These are phyloP conservation scores for Stylonectria norvegica DNA, from an alignment of 2,329 filamentous ascomycete genomes.

Conservation along the genomic window DNA sequence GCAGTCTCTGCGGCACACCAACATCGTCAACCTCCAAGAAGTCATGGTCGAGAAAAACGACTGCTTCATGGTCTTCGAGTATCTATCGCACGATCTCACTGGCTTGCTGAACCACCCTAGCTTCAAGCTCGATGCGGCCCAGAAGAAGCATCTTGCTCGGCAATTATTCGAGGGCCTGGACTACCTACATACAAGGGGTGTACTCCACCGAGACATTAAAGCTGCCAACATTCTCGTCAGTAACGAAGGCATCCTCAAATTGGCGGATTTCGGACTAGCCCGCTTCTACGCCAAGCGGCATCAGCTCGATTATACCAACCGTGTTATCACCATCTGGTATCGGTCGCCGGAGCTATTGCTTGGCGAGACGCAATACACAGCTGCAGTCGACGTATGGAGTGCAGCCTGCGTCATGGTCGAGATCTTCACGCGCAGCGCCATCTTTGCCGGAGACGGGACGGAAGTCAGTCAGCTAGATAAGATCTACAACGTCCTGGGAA, in stretches of 20 bases:
- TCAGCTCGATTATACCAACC: conserved; percentile 94
- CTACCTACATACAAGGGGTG: conserved; percentile 89
- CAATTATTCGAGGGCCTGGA: conserved; percentile 93
- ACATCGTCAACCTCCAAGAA: conserved; percentile 79
- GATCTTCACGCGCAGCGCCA: conserved; percentile 89
- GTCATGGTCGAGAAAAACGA: conserved; percentile 99
- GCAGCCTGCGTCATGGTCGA: conserved; percentile 95
- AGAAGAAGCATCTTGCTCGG: conserved; percentile 89
- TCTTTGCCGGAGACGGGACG: conserved; percentile 93
- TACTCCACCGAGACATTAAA: conserved; percentile 96
- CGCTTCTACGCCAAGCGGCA: conserved; percentile 93
- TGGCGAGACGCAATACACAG: conserved; percentile 85
- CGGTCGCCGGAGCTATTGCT: conserved; percentile 76
- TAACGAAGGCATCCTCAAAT: conserved; percentile 81
- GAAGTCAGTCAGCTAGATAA: conserved; percentile 95
- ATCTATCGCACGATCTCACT: conserved; percentile 92
- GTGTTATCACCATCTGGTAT: conserved; percentile 97
- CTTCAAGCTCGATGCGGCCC: conserved; percentile 77
- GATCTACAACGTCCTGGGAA: conserved; percentile 90
- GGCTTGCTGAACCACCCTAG: conserved; percentile 92
- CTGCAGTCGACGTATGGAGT: conserved; percentile 93
- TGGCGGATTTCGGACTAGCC: conserved; percentile 93
- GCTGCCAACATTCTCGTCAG: conserved; percentile 96
- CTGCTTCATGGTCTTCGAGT: conserved; percentile 99
- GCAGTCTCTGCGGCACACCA: conserved; percentile 78